Base-by-base conservation (phyloP, 1,284 basidiomycete species). In the Leccinum subrobustum region DNA sequence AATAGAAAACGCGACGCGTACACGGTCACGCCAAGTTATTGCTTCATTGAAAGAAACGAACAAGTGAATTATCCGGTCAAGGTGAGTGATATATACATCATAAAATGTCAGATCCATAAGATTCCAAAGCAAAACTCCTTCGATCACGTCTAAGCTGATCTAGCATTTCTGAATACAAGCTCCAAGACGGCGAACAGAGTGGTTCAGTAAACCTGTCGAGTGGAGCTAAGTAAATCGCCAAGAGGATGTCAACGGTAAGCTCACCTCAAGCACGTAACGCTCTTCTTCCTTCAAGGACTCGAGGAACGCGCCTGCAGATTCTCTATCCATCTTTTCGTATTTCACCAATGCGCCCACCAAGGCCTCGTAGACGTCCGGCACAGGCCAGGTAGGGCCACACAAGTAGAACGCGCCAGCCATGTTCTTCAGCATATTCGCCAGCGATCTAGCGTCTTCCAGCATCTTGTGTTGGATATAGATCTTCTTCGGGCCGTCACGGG, bases 381-480 rank as follows among this genome's bases (percentile, higher is more conserved):
- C 96, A 27, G 96, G 96, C 96, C 96, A 98, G 27, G 96, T 98
- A 42, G 96, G 96, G 39, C 97, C 97, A 76, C 97, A 98, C 56
- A 99, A 83, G 77, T 96, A 98, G 79, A 99, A 99, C 70, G 91
- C 93, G 23, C 92, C 95, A 33, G 86, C 77, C 59, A 86, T 80
- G 47, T 84, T 79, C 63, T 83, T 79, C 60, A 98, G 78, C 83
- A 93, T 87, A 66, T 84, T 76, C 58, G 87, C 89, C 39, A 99
- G 84, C 56, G 82, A 78, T 68, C 87, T 82, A 48, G 90, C 90
- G 75, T 99, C 94, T 73, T 96, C 89, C 60, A 88, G 80, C 92
- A 99, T 99, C 83, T 94, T 96, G 82, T 99, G 93, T 77, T 99
- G 96, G 72, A 99, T 99, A 78, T 99, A 99, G 53, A 97, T 89